Evolutionary conservation across 257 asterid genomes (phyloP), one percentile per base, ranked within the genome.

Genomic region (Solanum chaucha): DNA sequence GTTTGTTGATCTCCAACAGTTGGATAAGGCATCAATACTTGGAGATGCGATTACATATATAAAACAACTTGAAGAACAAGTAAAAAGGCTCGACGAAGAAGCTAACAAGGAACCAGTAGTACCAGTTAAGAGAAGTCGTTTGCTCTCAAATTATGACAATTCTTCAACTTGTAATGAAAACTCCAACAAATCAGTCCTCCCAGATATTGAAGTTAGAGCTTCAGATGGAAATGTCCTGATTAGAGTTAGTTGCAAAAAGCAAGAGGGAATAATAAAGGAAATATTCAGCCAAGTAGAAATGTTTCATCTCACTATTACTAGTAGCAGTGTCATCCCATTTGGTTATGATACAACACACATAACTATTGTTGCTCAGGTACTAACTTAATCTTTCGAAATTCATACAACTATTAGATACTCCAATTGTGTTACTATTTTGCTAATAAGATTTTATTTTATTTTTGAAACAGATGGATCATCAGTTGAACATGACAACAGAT

Each of bases 1-100:
- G 59, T 36, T 80, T 80, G 5, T 80, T 80, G 30, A 65, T 40
- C 28, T 65, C 10, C 10, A 84, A 77, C 65, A 86, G 88, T 78
- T 78, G 88, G 84, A 64, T 80, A 86, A 86, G 81, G 41, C 41
- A 61, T 78, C 88, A 75, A 44, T 78, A 64, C 59, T 86, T 0
- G 86, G 75, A 17, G 82, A 82, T n/a, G 88, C 88, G 11, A 78
- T 86, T 15, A 30, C 81, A 38, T 68, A 78, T 20, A 35, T 86
- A 34, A 86, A 78, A 64, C 48, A 78, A 11, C 86, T 86, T 5
- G 67, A 78, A 41, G n/a, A 78, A 3, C 81, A 83, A 35, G 87
- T 84, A 44, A 84, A 44, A 38, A 24, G 17, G 28, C 82, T 86
- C 13, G 64, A 86, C 28, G 48, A 59, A 36, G 17, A 64, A 67